phyloP scores from a whole-genome alignment of 192 early-diverging fungal genomes.

The Gryganskiella cystojenkinii region DNA sequence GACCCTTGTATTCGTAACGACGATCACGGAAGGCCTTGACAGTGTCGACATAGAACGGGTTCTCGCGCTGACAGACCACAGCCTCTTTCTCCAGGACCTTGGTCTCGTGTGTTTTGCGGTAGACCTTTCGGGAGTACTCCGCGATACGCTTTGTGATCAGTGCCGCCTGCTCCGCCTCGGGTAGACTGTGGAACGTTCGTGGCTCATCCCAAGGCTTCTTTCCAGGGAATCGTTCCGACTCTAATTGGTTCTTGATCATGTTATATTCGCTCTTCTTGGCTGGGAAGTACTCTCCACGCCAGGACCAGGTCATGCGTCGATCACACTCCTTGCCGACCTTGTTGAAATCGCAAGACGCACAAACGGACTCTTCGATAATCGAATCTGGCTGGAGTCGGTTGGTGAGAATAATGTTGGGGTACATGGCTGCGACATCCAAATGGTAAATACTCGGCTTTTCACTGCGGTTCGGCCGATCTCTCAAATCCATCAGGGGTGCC shows the following conservation, averaged over 20 bases:
- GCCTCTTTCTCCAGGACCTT: constrained; percentile 86
- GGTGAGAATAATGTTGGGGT: constrained; percentile 99
- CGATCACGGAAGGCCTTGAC: constrained; percentile 97
- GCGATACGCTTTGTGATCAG: constrained; percentile 82
- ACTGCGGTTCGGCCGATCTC: constrained; percentile 80
- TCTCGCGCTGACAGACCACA: constrained; percentile 96
- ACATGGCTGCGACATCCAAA: constrained; percentile 99
- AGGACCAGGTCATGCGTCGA: constrained; percentile 94
- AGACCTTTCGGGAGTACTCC: constrained; percentile 91
- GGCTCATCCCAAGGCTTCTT: constrained; percentile 61
- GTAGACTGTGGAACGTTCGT: constrained; percentile 76
- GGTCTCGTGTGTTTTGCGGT: constrained; percentile 84
- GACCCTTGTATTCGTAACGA: constrained; percentile 96
- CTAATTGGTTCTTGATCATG: constrained; percentile 91
- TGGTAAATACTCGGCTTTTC: constrained; percentile 95
- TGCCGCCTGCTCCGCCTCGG: constrained; percentile 72
- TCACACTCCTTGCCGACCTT: constrained; percentile 88
- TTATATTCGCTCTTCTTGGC: constrained; percentile 84
- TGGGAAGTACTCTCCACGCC: constrained; percentile 97
- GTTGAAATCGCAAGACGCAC: constrained; percentile 95
- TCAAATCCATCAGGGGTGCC: constrained; percentile 71
- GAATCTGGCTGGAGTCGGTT: constrained; percentile 98
- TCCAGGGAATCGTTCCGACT: constrained; percentile 82
- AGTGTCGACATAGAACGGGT: constrained; percentile 98
- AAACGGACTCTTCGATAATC: constrained; percentile 87